Percentiles rank a stretch among this genome's conserved stretches.
Conservation (phyloP, 805 yeast genomes). For the Metschnikowia amazonensis region DNA sequence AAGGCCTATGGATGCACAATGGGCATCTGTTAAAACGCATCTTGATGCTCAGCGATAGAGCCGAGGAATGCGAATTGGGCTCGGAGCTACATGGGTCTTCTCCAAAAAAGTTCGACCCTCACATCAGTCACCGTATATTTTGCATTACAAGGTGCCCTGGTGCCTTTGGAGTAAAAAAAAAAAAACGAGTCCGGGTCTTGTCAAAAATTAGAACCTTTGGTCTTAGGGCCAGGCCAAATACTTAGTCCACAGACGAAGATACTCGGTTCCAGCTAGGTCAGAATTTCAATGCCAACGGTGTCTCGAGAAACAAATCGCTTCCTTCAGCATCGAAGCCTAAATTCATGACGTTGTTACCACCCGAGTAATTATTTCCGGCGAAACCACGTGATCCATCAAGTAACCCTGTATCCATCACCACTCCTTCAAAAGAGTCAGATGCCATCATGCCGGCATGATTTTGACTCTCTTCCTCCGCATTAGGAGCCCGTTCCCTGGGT, state of each 20-base stretch:
- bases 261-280: not conserved
- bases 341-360: not conserved
- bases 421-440: conserved; percentile 1
- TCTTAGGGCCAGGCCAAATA: not conserved
- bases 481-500: not conserved
- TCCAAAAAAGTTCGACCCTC: not conserved
- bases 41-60: not conserved
- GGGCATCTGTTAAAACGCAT: not conserved
- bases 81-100: not conserved
- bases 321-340: conserved; percentile 3
- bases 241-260: not conserved
- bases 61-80: not conserved
- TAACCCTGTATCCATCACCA: not conserved
- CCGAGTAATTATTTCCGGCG: not conserved
- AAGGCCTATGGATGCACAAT: not conserved
- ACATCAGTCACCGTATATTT: not conserved
- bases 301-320: conserved; percentile 1
- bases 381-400: conserved; percentile 2
- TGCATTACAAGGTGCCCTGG: not conserved
- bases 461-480: not conserved
- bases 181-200: not conserved
- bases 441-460: conserved; percentile 6
- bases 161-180: not conserved
- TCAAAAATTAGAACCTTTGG: too few species aligned
- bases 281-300: conserved; percentile 3